phyloP scores from a whole-genome alignment of 192 early-diverging fungal species.

The Coemansia sp. region DNA sequence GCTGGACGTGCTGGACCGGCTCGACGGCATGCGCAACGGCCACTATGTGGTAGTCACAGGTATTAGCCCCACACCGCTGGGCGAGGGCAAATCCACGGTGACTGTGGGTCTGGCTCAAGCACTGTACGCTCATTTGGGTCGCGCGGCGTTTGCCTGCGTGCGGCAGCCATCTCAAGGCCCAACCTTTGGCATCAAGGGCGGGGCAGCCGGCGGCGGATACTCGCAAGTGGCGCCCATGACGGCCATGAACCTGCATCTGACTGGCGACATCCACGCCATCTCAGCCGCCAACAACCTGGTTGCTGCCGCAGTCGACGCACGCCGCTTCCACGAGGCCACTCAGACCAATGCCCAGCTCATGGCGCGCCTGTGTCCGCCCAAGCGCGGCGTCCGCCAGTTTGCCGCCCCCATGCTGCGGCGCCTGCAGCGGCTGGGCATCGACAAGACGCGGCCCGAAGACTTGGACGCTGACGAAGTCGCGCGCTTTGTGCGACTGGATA shows the following conservation, averaged over 20 bases:
- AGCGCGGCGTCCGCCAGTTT: conserved; percentile 85
- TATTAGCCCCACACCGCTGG: conserved; percentile 98
- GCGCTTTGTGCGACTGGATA: conserved; percentile 89
- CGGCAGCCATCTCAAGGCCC: conserved; percentile 99
- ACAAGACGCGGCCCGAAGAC: conserved; percentile 76
- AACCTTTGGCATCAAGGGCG: conserved; percentile 99
- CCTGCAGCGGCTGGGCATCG: conserved; percentile 77
- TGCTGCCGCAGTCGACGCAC: conserved; percentile 96
- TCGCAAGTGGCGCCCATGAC: conserved; percentile 99
- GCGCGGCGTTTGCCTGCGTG: conserved; percentile 92
- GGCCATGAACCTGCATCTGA: conserved; percentile 98
- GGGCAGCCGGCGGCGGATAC: conserved; percentile 97
- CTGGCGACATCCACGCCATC: conserved; percentile 98
- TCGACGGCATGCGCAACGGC: conserved; percentile 80
- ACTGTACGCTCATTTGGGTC: conserved; percentile 90
- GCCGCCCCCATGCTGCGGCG: conserved; percentile 87
- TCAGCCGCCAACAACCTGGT: conserved; percentile 97
- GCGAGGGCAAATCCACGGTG: conserved; percentile 99
- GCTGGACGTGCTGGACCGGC: conserved; percentile 80
- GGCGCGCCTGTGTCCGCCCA: conserved; percentile 83
- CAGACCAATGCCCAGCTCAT: conserved; percentile 72
- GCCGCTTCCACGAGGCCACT: conserved; percentile 97
- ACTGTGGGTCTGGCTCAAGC: conserved; percentile 95
- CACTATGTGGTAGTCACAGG: conserved; percentile 96
- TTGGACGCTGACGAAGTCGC: conserved; percentile 79